Conservation (phyloP, 2,329 filamentous ascomycete genomes). For the Bipolaris sorokiniana region DNA sequence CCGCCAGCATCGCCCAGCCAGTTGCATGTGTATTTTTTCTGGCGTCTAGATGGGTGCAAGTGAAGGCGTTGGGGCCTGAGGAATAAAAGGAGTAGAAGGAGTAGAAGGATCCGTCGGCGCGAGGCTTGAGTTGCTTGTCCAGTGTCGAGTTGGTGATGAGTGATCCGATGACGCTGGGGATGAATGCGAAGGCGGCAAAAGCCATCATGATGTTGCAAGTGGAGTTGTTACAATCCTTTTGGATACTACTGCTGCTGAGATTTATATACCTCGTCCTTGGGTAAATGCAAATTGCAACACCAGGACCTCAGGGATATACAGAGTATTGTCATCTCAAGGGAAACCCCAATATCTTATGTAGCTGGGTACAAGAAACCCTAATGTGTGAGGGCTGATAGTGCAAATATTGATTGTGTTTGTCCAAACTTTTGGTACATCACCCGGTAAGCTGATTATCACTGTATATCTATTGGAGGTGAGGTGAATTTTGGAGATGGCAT, state of each 20-base stretch:
- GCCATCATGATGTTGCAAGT: constrained; percentile 6
- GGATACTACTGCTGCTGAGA: no score
- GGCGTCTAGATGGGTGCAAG: constrained; percentile 29
- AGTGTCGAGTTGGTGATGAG: constrained; percentile 14
- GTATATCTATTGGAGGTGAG: no score
- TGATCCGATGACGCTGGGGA: neutral
- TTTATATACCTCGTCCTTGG: neutral
- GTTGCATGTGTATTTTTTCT: constrained; percentile 33
- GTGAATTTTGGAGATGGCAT: no score
- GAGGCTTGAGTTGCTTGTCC: constrained; percentile 15
- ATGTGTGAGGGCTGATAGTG: no score
- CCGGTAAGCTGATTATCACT: no score
- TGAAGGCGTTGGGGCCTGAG: constrained; percentile 50
- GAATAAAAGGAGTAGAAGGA: constrained; percentile 68
- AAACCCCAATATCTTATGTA: no score
- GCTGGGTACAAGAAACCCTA: no score
- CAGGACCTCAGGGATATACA: no score
- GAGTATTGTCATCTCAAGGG: no score
- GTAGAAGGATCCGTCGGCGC: constrained; percentile 53
- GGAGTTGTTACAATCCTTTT: neutral
- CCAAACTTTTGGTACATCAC: no score
- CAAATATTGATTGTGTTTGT: no score
- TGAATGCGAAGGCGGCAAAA: constrained; percentile 2
- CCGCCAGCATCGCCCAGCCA: constrained; percentile 20
- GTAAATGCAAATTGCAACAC: neutral